Conservation (phyloP, 192 early-diverging fungal genomes). For the Mortierella hygrophila region DNA sequence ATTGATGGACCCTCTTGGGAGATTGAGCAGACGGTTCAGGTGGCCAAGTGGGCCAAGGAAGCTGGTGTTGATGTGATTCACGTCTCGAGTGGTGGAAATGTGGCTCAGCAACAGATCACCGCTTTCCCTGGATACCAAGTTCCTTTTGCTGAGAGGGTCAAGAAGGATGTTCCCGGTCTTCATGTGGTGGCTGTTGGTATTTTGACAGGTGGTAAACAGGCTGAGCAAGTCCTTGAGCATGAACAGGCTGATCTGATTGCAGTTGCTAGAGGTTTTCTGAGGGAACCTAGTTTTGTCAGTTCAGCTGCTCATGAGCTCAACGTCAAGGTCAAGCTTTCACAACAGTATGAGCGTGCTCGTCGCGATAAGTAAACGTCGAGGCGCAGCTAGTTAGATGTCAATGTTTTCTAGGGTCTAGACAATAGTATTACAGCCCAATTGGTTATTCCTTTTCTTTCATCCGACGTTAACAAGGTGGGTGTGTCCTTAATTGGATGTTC, state of each 20-base stretch:
- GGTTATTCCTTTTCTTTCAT: not conserved
- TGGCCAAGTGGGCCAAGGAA: slow-evolving; percentile 67
- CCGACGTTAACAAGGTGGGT: not conserved
- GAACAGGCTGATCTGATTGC: slow-evolving; percentile 81
- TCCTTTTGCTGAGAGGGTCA: slow-evolving; percentile 74
- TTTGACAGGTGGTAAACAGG: slow-evolving; percentile 77
- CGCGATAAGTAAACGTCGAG: slow-evolving; percentile 6
- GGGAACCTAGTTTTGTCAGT: slow-evolving; percentile 76
- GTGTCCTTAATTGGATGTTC: not conserved
- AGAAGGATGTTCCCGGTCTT: slow-evolving; percentile 67
- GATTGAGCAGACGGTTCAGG: slow-evolving; percentile 77
- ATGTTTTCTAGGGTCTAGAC: not conserved
- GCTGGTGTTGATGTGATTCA: slow-evolving; percentile 91
- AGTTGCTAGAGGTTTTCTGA: slow-evolving; percentile 78
- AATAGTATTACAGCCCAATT: not conserved
- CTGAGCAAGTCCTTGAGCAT: slow-evolving; percentile 73
- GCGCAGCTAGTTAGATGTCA: not conserved
- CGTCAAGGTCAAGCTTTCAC: slow-evolving; percentile 69
- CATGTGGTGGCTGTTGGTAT: slow-evolving; percentile 75
- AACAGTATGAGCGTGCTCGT: slow-evolving; percentile 66
- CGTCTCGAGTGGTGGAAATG: slow-evolving; percentile 82
- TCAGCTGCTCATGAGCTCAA: slow-evolving; percentile 74
- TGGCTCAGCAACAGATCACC: slow-evolving; percentile 62
- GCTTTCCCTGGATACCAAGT: slow-evolving; percentile 74
- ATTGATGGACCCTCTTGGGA: slow-evolving; percentile 71